These are phyloP conservation scores for Cubamyces sp. DNA, from an alignment of 768 basidiomycete genomes.

Conservation along the genomic window DNA sequence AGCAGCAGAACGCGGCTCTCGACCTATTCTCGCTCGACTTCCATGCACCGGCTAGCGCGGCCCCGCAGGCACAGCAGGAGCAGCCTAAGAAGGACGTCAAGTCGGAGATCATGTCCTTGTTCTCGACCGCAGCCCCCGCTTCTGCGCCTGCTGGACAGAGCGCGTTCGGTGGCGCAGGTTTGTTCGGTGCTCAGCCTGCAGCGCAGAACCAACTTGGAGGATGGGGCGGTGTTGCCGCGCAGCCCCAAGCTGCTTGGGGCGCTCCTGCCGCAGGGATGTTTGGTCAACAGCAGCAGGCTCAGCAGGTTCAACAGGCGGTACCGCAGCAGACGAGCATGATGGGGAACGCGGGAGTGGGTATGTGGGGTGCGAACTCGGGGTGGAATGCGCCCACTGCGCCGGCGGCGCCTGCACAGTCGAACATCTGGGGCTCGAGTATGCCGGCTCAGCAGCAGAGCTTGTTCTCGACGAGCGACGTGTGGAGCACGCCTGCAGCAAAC, in stretches of 20 bases:
- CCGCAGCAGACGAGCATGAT: slow-evolving; percentile 53
- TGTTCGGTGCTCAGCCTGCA: slow-evolving; percentile 11
- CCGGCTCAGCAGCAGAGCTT: slow-evolving; percentile 23
- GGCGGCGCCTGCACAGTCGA: slow-evolving; percentile 40
- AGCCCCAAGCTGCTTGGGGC: slow-evolving; percentile 33
- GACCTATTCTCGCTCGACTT: slow-evolving; percentile 90
- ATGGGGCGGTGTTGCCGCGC: not conserved
- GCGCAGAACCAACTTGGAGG: slow-evolving; percentile 34
- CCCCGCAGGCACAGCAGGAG: slow-evolving; percentile 30
- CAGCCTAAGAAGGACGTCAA: slow-evolving; percentile 72
- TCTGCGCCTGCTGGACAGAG: slow-evolving; percentile 28
- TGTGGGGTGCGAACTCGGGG: slow-evolving; percentile 71
- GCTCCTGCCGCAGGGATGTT: slow-evolving; percentile 20
- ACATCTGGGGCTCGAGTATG: slow-evolving; percentile 24
- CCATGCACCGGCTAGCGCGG: slow-evolving; percentile 56
- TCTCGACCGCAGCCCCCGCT: slow-evolving; percentile 50
- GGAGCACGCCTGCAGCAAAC: slow-evolving; percentile 47
- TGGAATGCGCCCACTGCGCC: slow-evolving; percentile 51
- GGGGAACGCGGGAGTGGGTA: slow-evolving; percentile 54
- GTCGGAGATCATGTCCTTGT: slow-evolving; percentile 84
- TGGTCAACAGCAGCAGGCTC: slow-evolving; percentile 27
- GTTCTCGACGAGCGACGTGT: slow-evolving; percentile 57
- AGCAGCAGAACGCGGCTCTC: slow-evolving; percentile 44
- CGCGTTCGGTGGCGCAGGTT: slow-evolving; percentile 1
- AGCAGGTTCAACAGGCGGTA: slow-evolving; percentile 28